Conservation (phyloP, 805 yeast genomes). For the Sugiyamaella lignohabitans region DNA sequence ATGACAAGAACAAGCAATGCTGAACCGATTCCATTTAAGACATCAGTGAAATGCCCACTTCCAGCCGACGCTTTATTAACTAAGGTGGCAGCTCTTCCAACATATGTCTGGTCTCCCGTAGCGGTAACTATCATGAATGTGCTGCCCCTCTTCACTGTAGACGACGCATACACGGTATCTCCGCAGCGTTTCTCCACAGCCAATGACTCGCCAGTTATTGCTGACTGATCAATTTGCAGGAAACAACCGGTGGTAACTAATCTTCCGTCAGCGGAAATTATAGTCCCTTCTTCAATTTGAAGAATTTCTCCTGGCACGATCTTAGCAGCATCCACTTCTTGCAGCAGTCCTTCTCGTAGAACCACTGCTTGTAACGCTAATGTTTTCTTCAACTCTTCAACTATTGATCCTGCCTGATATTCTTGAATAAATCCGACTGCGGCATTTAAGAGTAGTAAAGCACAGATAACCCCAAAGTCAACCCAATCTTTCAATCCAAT, state of each 20-base stretch:
- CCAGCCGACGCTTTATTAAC: constrained; percentile 93
- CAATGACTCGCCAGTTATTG: constrained; percentile 94
- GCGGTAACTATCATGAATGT: constrained; percentile 90
- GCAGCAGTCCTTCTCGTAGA: constrained; percentile 71
- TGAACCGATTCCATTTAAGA: constrained; percentile 95
- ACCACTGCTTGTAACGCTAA: constrained; percentile 84
- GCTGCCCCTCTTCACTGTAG: constrained; percentile 94
- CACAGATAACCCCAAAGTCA: constrained; percentile 96
- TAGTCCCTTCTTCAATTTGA: constrained; percentile 88
- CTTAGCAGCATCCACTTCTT: constrained; percentile 74
- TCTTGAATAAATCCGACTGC: constrained; percentile 95
- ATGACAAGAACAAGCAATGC: constrained; percentile 82
- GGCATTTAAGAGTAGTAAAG: constrained; percentile 78
- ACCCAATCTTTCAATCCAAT: constrained; percentile 98
- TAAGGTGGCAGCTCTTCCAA: constrained; percentile 95
- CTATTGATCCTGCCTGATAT: constrained; percentile 97
- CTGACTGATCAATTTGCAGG: constrained; percentile 92
- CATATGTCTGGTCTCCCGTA: constrained; percentile 92
- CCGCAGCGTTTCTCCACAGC: constrained; percentile 90
- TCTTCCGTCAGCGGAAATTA: constrained; percentile 90
- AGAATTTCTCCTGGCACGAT: constrained; percentile 94
- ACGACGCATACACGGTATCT: constrained; percentile 84
- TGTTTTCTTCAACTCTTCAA: constrained; percentile 92
- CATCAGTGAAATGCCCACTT: constrained; percentile 95
- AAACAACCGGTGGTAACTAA: constrained; percentile 76